Conservation (phyloP, 2,329 filamentous ascomycete species). For the Clarireedia monteithiana region DNA sequence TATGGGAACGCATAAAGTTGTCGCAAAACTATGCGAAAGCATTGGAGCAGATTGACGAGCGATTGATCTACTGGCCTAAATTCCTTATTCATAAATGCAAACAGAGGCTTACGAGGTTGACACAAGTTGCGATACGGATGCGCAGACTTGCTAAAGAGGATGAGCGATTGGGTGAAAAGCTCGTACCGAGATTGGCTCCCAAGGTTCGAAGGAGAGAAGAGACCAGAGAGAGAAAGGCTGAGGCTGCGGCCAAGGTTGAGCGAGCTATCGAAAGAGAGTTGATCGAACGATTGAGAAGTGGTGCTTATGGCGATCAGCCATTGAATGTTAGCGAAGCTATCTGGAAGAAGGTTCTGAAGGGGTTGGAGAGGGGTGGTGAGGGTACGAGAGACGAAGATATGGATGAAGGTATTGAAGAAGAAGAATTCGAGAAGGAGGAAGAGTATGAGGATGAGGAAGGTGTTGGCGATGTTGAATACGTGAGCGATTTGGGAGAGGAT, state of each 20-base stretch:
- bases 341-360: slow-evolving; percentile 94
- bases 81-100: slow-evolving; percentile 93
- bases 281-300: slow-evolving; percentile 81
- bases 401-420: slow-evolving; percentile 77
- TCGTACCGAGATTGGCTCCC: slow-evolving; percentile 83
- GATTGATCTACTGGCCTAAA: slow-evolving; percentile 89
- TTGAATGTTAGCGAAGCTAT: slow-evolving; percentile 91
- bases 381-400: slow-evolving; percentile 78
- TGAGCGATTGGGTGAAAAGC: slow-evolving; percentile 76
- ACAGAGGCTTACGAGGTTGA: slow-evolving; percentile 84
- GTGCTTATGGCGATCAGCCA: slow-evolving; percentile 89
- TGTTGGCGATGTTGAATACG: slow-evolving; percentile 77
- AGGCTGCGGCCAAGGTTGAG: slow-evolving; percentile 87
- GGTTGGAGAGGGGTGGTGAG: slow-evolving; percentile 80
- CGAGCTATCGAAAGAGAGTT: slow-evolving; percentile 91
- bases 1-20: slow-evolving; percentile 91
- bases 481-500: slow-evolving; percentile 81
- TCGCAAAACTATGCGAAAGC: slow-evolving; percentile 87
- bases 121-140: slow-evolving; percentile 80
- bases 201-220: slow-evolving; percentile 76
- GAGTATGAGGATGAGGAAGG: slow-evolving; percentile 57
- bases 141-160: slow-evolving; percentile 81
- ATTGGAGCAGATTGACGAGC: slow-evolving; percentile 76
- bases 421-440: slow-evolving; percentile 61
- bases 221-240: slow-evolving; percentile 68